phyloP scores from a whole-genome alignment of 441 rosid genomes.

The Eutrema salsugineum region DNA sequence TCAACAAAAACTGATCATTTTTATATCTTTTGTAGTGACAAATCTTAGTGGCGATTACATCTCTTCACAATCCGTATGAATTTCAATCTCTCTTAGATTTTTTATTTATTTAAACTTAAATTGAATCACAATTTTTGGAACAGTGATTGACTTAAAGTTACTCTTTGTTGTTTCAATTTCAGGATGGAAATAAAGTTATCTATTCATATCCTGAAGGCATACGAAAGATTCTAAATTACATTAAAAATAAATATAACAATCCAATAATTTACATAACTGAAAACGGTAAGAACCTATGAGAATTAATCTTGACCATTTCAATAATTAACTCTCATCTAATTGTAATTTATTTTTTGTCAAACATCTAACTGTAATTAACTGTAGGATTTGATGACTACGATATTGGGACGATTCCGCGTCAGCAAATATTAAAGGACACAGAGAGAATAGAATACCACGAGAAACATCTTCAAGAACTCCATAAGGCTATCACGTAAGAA shows the following conservation, averaged over 20 bases:
- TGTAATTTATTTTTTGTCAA: too few relatives aligned
- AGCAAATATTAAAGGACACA: constrained; percentile 23
- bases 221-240: constrained; percentile 17
- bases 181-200: constrained; percentile 15
- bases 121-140: background rate
- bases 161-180: background rate
- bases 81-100: too few relatives aligned
- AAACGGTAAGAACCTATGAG: constrained; percentile 15
- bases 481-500: constrained; percentile 25
- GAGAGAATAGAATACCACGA: constrained; percentile 29
- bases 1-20: background rate
- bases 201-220: constrained; percentile 24
- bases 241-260: constrained; percentile 25
- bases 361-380: background rate
- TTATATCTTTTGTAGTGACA: background rate
- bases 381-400: constrained; percentile 28
- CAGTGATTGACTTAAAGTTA: background rate
- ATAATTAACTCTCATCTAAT: too few relatives aligned
- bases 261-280: constrained; percentile 31
- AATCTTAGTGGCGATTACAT: constrained; percentile 23
- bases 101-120: too few relatives aligned
- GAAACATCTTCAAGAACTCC: constrained; percentile 25
- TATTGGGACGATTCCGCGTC: background rate
- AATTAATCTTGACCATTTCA: background rate
- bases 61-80: constrained; percentile 18